A percentile compares a stretch with the other conserved stretches of the same genome.
Evolutionary conservation across 495 filamentous ascomycete species (phyloP).

Genomic region (Tuber microsphaerosporum): DNA sequence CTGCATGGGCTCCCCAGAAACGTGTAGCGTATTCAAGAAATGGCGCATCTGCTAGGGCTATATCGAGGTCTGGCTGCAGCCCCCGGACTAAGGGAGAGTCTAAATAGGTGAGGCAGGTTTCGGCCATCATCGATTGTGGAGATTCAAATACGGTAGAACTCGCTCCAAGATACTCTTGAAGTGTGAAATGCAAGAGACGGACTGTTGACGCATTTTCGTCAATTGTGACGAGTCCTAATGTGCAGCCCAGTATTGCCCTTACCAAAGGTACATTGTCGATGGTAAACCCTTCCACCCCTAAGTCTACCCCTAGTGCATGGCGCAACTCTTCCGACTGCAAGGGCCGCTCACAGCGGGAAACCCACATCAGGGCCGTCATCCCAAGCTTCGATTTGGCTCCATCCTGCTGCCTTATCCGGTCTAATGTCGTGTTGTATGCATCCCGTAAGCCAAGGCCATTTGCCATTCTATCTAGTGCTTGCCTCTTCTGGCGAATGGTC

Average conservation of each 20-base stretch:
- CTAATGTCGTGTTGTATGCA: neutral
- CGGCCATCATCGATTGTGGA: neutral
- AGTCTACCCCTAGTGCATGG: neutral
- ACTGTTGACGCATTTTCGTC: neutral
- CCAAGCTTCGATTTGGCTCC: neutral
- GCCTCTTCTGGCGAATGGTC: neutral
- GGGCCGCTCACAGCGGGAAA: neutral
- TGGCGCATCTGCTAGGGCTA: neutral
- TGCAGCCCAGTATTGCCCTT: neutral
- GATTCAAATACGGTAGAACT: neutral
- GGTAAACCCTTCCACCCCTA: neutral
- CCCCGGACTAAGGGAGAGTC: neutral
- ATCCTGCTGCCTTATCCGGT: neutral
- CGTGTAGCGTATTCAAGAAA: neutral
- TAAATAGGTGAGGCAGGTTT: neutral
- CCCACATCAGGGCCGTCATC: neutral
- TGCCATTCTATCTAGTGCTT: neutral
- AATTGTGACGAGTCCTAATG: neutral
- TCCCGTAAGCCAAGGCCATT: neutral
- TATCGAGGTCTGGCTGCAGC: neutral
- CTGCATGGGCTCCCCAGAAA: neutral
- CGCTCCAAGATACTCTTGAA: neutral
- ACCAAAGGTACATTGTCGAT: neutral
- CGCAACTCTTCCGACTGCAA: neutral
- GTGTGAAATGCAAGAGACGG: neutral